Evolutionary conservation across 768 basidiomycete genomes (phyloP).

Genomic region (Leccinellum rugosiceps): DNA sequence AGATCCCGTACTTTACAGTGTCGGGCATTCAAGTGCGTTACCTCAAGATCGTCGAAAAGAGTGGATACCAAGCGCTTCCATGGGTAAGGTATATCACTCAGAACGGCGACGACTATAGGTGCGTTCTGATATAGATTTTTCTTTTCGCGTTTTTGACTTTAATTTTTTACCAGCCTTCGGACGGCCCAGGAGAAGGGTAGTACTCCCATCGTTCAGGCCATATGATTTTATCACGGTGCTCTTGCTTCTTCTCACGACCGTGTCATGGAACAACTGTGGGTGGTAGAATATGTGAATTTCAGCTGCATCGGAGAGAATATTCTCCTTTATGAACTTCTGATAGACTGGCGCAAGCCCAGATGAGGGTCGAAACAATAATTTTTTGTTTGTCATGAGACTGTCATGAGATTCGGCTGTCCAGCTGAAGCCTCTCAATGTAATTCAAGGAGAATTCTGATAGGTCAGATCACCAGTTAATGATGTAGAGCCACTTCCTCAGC

Average conservation of each 20-base stretch:
- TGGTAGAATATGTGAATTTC: neutral
- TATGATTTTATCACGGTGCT: conserved; percentile 10
- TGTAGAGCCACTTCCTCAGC: too few species aligned
- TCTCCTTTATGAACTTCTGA: too few species aligned
- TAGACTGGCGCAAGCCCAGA: too few species aligned
- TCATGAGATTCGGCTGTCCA: too few species aligned
- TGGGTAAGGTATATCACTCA: conserved; percentile 96
- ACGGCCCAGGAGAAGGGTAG: conserved; percentile 75
- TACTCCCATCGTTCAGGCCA: conserved; percentile 48
- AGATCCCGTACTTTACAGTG: conserved; percentile 98
- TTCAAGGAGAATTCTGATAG: too few species aligned
- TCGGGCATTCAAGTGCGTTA: conserved; percentile 98
- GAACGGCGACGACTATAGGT: conserved; percentile 92
- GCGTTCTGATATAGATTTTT: conserved; percentile 8
- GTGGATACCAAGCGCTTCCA: conserved; percentile 92
- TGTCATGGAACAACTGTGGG: neutral
- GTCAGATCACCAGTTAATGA: too few species aligned
- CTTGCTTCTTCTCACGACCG: too few species aligned
- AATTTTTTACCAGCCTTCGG: conserved; percentile 48
- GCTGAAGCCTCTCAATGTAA: too few species aligned
- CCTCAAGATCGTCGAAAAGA: conserved; percentile 98
- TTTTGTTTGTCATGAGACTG: too few species aligned
- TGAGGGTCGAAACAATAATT: too few species aligned
- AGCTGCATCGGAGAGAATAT: too few species aligned
- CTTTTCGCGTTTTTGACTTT: neutral